phyloP scores from a whole-genome alignment of 371 early-diverging fungal species.

The Choanephora cucurbitarum region DNA sequence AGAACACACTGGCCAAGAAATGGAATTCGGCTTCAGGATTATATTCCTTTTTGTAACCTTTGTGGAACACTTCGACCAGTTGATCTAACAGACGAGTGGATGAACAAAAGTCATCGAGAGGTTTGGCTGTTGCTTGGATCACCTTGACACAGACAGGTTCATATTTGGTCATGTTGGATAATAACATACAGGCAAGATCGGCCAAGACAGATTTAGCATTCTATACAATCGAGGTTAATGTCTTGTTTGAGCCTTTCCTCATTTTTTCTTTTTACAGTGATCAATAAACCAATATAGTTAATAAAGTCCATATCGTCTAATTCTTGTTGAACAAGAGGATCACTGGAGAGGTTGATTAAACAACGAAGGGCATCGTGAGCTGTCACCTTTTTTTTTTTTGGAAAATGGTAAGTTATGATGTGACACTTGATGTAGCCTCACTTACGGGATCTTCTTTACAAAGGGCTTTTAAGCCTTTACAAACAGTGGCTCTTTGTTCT shows the following conservation, averaged over 20 bases:
- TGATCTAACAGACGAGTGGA: constrained; percentile 72
- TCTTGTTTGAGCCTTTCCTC: not conserved
- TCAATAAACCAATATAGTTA: constrained; percentile 65
- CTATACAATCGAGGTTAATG: not conserved
- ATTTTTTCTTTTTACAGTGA: constrained; percentile 50
- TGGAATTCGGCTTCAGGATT: constrained; percentile 83
- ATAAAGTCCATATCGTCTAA: constrained; percentile 72
- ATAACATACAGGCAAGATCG: constrained; percentile 86
- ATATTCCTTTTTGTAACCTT: constrained; percentile 73
- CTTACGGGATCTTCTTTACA: constrained; percentile 73
- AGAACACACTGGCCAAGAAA: constrained; percentile 91
- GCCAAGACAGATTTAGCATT: constrained; percentile 59
- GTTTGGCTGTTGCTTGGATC: constrained; percentile 44
- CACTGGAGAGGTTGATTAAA: constrained; percentile 83
- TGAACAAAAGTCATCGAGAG: constrained; percentile 44
- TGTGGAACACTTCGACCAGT: constrained; percentile 83
- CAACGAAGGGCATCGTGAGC: constrained; percentile 84
- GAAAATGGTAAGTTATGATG: no score
- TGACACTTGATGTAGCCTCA: no score
- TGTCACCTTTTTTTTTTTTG: constrained; percentile 55
- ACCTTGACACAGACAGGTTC: constrained; percentile 60
- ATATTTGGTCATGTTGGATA: constrained; percentile 89
- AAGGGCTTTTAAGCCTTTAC: constrained; percentile 71
- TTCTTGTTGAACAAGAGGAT: constrained; percentile 57
- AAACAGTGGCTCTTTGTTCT: constrained; percentile 56